Conservation (phyloP, 768 basidiomycete genomes). For the Mycena chlorophos region DNA sequence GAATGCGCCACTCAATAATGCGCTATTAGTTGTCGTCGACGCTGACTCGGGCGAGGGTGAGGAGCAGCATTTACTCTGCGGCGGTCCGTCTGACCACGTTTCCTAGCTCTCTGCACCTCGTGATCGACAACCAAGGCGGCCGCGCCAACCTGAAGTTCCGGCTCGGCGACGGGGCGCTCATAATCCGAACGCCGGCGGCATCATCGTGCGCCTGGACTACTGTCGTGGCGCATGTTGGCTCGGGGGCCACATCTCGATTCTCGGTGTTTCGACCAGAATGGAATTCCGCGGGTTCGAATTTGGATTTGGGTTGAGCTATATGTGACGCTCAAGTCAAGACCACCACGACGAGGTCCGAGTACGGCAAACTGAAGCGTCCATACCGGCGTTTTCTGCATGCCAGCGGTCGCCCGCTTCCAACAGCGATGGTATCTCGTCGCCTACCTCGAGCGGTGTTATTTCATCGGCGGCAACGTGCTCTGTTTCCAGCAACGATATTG, state of each 20-base stretch:
- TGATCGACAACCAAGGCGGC: background rate
- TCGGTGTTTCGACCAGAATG: conserved; percentile 37
- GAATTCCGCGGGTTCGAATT: conserved; percentile 27
- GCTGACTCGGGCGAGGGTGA: conserved; percentile 45
- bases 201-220: conserved; percentile 57
- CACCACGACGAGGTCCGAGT: conserved; percentile 48
- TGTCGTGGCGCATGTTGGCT: conserved; percentile 36
- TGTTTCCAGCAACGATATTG: no score
- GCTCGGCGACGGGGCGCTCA: conserved; percentile 39
- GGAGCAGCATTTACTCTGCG: no score
- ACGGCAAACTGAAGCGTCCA: conserved; percentile 26
- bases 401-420: background rate
- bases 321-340: no score
- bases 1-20: conserved; percentile 26
- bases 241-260: conserved; percentile 28
- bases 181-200: conserved; percentile 49
- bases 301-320: conserved; percentile 41
- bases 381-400: background rate
- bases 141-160: conserved; percentile 40
- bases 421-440: background rate
- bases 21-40: conserved; percentile 28
- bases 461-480: background rate
- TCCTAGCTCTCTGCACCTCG: no score
- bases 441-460: background rate
- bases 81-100: no score